A percentile compares a stretch with the other conserved stretches of the same genome.
Conservation (phyloP, 1,139 yeast species). For the Scheffersomyces parashehatae region DNA sequence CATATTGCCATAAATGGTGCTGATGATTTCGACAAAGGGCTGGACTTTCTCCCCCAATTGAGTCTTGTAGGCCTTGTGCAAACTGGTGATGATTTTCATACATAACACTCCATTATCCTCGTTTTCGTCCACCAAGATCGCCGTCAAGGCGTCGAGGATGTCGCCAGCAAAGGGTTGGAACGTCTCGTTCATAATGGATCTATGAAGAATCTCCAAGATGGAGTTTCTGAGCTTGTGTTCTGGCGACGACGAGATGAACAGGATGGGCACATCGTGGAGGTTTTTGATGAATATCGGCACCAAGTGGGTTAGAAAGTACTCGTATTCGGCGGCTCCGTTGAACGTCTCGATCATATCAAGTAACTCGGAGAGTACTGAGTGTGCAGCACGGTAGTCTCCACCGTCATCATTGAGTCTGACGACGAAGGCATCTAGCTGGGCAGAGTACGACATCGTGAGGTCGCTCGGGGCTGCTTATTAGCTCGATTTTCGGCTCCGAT, state of each 20-base stretch:
- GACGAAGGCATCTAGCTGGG: conserved; percentile 61
- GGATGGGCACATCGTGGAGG: conserved; percentile 70
- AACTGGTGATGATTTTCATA: conserved; percentile 84
- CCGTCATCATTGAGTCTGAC: conserved; percentile 54
- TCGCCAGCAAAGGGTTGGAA: conserved; percentile 70
- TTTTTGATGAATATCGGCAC: conserved; percentile 63
- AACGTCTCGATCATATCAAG: conserved; percentile 84
- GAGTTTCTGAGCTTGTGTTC: conserved; percentile 78
- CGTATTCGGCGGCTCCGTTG: conserved; percentile 78
- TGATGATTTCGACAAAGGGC: conserved; percentile 76
- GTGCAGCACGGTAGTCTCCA: conserved; percentile 58
- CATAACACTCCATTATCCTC: conserved; percentile 95
- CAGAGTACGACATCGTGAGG: conserved; percentile 28
- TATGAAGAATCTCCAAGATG: conserved; percentile 75
- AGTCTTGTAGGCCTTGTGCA: conserved; percentile 82
- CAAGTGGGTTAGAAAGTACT: conserved; percentile 59
- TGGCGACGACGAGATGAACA: conserved; percentile 59
- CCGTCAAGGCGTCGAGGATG: conserved; percentile 62
- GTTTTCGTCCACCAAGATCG: conserved; percentile 70
- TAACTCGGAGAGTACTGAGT: conserved; percentile 73
- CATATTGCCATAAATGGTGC: conserved; percentile 77
- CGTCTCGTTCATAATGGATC: conserved; percentile 81
- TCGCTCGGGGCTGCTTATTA: no score
- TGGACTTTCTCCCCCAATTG: conserved; percentile 70
- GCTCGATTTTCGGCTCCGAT: no score